Conservation (phyloP, 441 rosid species). For the Eruca vesicaria region DNA sequence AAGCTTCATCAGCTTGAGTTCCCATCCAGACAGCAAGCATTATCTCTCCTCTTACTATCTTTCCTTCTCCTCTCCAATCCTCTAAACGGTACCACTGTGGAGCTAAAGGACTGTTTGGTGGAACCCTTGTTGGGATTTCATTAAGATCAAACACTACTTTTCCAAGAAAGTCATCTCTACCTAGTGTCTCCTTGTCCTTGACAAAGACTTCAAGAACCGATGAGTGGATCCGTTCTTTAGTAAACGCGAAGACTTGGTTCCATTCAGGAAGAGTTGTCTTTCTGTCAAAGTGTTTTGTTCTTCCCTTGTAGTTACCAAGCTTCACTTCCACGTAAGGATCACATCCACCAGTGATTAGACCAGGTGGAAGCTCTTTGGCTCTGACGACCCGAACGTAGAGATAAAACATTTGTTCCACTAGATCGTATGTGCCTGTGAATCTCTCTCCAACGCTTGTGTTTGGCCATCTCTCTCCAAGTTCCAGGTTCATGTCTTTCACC, state of each 20-base stretch:
- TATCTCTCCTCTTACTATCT: slow-evolving; percentile 55
- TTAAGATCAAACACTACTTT: slow-evolving; percentile 55
- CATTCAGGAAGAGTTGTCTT: slow-evolving; percentile 56
- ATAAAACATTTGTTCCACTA: slow-evolving; percentile 84
- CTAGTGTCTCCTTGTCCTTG: slow-evolving; percentile 57
- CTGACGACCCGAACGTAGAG: slow-evolving; percentile 64
- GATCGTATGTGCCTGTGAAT: slow-evolving; percentile 64
- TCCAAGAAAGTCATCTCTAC: slow-evolving; percentile 61
- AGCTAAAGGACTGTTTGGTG: slow-evolving; percentile 67
- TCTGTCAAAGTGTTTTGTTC: slow-evolving; percentile 57
- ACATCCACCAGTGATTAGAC: slow-evolving; percentile 51
- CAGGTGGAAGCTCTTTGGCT: slow-evolving; percentile 56
- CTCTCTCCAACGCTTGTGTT: slow-evolving; percentile 54
- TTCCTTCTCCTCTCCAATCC: slow-evolving; percentile 57
- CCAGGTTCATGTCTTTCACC: slow-evolving; percentile 69
- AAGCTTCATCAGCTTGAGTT: slow-evolving; percentile 72
- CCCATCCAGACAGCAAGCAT: slow-evolving; percentile 82
- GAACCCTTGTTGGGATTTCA: slow-evolving; percentile 67
- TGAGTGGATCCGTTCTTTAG: slow-evolving; percentile 60
- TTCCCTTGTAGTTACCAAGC: slow-evolving; percentile 72
- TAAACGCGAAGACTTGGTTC: slow-evolving; percentile 70
- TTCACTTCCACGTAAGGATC: slow-evolving; percentile 73
- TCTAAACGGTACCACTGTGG: slow-evolving; percentile 67
- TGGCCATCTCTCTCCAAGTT: slow-evolving; percentile 71
- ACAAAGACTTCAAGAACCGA: slow-evolving; percentile 54